These are phyloP conservation scores for Fusarium albidum DNA, from an alignment of 2,329 filamentous ascomycete genomes.

Conservation along the genomic window DNA sequence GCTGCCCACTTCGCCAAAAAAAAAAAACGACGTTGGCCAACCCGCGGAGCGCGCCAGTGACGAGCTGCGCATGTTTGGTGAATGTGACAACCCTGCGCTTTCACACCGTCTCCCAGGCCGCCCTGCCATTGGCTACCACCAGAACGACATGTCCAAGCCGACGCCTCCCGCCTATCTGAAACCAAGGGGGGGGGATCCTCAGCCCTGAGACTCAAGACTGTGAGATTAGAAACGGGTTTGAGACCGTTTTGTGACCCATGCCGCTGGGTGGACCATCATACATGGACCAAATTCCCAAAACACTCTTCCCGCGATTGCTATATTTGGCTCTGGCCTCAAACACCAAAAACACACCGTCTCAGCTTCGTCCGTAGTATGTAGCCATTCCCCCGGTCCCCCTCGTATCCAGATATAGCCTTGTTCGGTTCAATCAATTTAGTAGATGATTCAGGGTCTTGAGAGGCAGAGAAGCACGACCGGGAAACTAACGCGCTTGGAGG, in stretches of 20 bases:
- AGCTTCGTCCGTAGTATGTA: neutral
- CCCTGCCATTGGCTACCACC: constrained; percentile 33
- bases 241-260: constrained; percentile 36
- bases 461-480: constrained; percentile 6
- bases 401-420: constrained; percentile 25
- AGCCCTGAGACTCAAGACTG: constrained; percentile 32
- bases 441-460: constrained; percentile 6
- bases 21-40: constrained; percentile 28
- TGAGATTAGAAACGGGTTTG: constrained; percentile 40
- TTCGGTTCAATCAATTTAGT: constrained; percentile 16
- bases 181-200: constrained; percentile 25
- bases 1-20: constrained; percentile 21
- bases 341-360: constrained; percentile 1
- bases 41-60: constrained; percentile 39
- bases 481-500: constrained; percentile 3
- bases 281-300: constrained; percentile 27
- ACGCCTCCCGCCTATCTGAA: constrained; percentile 39
- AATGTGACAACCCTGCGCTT: constrained; percentile 40
- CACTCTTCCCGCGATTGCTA: constrained; percentile 36
- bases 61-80: constrained; percentile 39
- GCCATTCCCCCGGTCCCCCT: constrained; percentile 6
- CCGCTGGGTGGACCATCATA: constrained; percentile 33
- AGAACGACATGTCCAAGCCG: constrained; percentile 16
- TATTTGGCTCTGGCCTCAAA: constrained; percentile 28
- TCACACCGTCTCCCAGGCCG: constrained; percentile 38